Evolutionary conservation across 108 stramenopile species (phyloP).

Genomic region (Skeletonema menzelii): DNA sequence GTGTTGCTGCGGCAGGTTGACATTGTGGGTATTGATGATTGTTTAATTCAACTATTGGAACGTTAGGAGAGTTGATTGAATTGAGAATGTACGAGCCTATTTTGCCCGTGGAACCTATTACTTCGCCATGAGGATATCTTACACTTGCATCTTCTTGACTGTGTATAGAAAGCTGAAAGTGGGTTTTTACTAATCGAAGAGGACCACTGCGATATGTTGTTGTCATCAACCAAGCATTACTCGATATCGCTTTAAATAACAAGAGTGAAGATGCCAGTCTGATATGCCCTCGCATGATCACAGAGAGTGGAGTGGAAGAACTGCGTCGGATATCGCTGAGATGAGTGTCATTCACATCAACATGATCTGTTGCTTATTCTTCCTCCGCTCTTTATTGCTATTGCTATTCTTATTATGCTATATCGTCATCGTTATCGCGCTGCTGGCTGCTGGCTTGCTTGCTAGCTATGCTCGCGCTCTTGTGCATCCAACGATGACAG

Average conservation of each 20-base stretch:
- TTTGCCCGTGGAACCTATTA: constrained; percentile 40
- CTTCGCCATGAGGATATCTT: constrained; percentile 37
- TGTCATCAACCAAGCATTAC: not conserved
- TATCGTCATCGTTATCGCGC: no score
- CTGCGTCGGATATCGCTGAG: no score
- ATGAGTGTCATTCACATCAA: no score
- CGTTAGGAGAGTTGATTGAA: constrained; percentile 12
- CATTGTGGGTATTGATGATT: constrained; percentile 7
- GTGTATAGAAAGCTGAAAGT: not conserved
- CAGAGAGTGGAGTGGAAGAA: no score
- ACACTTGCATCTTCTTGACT: not conserved
- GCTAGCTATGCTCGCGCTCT: no score
- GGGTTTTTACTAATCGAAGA: not conserved
- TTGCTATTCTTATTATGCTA: no score
- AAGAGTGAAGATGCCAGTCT: not conserved
- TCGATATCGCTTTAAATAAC: not conserved
- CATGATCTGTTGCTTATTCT: no score
- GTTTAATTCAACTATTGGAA: not conserved
- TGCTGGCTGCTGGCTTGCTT: no score
- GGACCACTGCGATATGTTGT: not conserved
- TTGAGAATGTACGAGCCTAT: constrained; percentile 40
- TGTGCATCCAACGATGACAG: not conserved
- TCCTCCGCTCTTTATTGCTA: no score
- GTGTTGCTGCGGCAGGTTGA: constrained; percentile 27
- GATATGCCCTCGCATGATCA: not conserved